Percentiles rank a stretch among this genome's conserved stretches.
Conservation (phyloP, 1,284 basidiomycete genomes). For the Termitomyces sp. region DNA sequence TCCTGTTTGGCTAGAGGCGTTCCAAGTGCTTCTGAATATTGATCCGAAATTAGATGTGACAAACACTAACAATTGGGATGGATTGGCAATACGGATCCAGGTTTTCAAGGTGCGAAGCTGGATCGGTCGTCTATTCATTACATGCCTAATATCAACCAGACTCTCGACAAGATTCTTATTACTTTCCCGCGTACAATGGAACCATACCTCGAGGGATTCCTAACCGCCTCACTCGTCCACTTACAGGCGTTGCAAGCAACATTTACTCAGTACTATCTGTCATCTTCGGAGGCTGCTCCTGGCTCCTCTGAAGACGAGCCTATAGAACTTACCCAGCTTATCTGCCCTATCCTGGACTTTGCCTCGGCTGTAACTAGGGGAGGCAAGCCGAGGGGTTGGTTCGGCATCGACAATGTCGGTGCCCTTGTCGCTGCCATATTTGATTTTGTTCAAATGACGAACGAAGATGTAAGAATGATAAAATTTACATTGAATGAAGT, state of each 20-base stretch:
- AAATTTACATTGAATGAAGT: conserved; percentile 1
- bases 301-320: conserved; percentile 70
- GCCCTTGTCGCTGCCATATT: conserved; percentile 59
- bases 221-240: conserved; percentile 60
- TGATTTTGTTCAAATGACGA: conserved; percentile 82
- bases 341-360: conserved; percentile 80
- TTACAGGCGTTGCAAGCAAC: conserved; percentile 61
- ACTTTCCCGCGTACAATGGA: conserved; percentile 70
- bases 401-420: conserved; percentile 46
- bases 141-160: conserved; percentile 35
- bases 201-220: conserved; percentile 55
- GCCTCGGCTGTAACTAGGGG: conserved; percentile 59
- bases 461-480: conserved; percentile 68
- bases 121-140: conserved; percentile 5
- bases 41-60: conserved; percentile 61
- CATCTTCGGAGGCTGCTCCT: conserved; percentile 49
- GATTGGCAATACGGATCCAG: conserved; percentile 69
- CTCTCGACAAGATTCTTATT: conserved; percentile 68
- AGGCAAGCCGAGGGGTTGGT: conserved; percentile 61
- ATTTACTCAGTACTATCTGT: conserved; percentile 68
- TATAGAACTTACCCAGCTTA: conserved; percentile 73
- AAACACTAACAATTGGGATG: conserved; percentile 67
- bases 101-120: conserved; percentile 62
- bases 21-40: conserved; percentile 69
- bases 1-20: conserved; percentile 86